Conservation (phyloP, 768 basidiomycete species). For the Trametes gibbosa region DNA sequence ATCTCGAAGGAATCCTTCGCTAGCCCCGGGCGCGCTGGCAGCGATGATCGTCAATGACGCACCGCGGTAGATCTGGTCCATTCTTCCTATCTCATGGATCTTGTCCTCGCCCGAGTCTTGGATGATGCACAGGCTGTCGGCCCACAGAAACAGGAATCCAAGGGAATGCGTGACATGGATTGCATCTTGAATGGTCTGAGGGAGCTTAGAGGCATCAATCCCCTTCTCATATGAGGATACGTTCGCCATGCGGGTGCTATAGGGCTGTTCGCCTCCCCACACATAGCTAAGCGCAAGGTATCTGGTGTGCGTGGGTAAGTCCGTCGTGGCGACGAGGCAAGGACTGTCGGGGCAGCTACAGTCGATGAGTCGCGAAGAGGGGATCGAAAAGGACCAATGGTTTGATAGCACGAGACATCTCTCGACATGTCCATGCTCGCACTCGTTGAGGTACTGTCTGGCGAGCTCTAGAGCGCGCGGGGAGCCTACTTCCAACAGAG, state of each 20-base stretch:
- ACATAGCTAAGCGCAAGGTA: constrained; percentile 14
- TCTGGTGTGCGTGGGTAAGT: not conserved
- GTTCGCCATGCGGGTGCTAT: not conserved
- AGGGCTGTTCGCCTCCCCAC: not conserved
- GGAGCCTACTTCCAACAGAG: not conserved
- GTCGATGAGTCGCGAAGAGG: constrained; percentile 9
- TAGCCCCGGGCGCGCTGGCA: constrained; percentile 1
- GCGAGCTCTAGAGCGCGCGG: not conserved
- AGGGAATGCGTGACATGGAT: not conserved
- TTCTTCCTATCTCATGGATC: not conserved
- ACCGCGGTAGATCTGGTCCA: not conserved
- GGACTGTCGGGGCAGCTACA: constrained; percentile 2
- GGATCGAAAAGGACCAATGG: not conserved
- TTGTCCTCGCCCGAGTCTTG: constrained; percentile 12
- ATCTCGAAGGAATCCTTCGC: constrained; percentile 8
- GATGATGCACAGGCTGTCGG: constrained; percentile 14
- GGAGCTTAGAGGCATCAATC: not conserved
- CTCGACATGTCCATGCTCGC: not conserved
- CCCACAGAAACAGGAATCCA: constrained; percentile 13
- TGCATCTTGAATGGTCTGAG: constrained; percentile 11
- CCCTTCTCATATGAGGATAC: not conserved
- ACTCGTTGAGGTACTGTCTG: not conserved
- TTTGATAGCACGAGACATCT: not conserved
- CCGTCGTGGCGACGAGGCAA: not conserved
- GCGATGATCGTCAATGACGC: constrained; percentile 15